Evolutionary conservation across 2,329 filamentous ascomycete genomes (phyloP).

Genomic region (Pseudogymnoascus sp.): DNA sequence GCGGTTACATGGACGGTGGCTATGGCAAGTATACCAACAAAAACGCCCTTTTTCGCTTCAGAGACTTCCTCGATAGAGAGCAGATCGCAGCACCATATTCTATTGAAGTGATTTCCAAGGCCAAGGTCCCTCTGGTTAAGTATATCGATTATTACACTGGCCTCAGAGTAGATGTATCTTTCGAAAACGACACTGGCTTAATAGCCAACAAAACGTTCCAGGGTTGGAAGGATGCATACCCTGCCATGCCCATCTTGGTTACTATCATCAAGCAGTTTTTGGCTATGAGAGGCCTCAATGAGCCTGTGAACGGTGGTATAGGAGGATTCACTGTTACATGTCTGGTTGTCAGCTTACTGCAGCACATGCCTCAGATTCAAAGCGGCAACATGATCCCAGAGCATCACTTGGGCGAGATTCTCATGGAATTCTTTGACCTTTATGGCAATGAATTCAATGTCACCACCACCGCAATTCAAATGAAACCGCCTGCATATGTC

Average conservation of each 20-base stretch:
- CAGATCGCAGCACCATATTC: slow-evolving; percentile 49
- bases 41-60: slow-evolving; percentile 49
- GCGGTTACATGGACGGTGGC: slow-evolving; percentile 46
- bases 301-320: slow-evolving; percentile 82
- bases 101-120: slow-evolving; percentile 60
- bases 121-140: slow-evolving; percentile 88
- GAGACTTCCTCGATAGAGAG: slow-evolving; percentile 46
- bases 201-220: slow-evolving; percentile 72
- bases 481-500: slow-evolving; percentile 66
- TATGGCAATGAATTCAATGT: slow-evolving; percentile 80
- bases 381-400: slow-evolving; percentile 48
- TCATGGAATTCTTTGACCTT: slow-evolving; percentile 81
- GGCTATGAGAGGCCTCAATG: slow-evolving; percentile 80
- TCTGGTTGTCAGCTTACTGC: slow-evolving; percentile 79
- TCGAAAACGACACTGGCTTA: slow-evolving; percentile 82
- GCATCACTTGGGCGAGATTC: slow-evolving; percentile 66
- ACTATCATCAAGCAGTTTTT: slow-evolving; percentile 88
- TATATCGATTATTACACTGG: slow-evolving; percentile 71
- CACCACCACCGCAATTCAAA: slow-evolving; percentile 58
- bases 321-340: slow-evolving; percentile 94
- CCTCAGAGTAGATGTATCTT: slow-evolving; percentile 84
- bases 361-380: slow-evolving; percentile 65
- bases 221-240: slow-evolving; percentile 69
- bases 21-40: slow-evolving; percentile 31
- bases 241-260: slow-evolving; percentile 78